A percentile compares a stretch with the other conserved stretches of the same genome.
These are phyloP conservation scores for Amyloporia xantha DNA, from an alignment of 768 basidiomycete species.

Conservation along the genomic window DNA sequence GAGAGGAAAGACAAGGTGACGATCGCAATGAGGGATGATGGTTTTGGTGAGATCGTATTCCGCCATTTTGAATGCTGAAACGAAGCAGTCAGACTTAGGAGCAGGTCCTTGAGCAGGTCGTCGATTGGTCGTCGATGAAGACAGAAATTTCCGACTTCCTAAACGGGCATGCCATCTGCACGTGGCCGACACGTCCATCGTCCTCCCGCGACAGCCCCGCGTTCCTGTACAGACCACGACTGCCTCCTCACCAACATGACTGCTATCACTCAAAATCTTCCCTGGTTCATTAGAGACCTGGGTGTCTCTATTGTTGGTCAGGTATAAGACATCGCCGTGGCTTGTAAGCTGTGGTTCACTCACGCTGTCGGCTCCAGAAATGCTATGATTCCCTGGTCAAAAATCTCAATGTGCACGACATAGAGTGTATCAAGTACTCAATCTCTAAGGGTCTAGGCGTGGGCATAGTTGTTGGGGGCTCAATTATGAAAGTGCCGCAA, in stretches of 20 bases:
- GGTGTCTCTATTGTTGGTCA: conserved; percentile 78
- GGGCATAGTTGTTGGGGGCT: conserved; percentile 87
- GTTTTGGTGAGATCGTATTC: conserved; percentile 89
- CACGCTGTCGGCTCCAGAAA: conserved; percentile 45
- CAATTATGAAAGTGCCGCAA: conserved; percentile 96
- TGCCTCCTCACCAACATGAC: conserved; percentile 41
- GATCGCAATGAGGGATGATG: conserved; percentile 87
- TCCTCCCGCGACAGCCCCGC: conserved; percentile 7
- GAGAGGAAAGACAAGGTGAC: conserved; percentile 90
- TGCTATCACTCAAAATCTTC: conserved; percentile 75
- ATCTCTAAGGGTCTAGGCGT: conserved; percentile 90
- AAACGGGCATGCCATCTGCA: conserved; percentile 8
- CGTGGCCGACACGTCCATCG: conserved; percentile 11
- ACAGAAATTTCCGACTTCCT: conserved; percentile 14
- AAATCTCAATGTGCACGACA: conserved; percentile 70
- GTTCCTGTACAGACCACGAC: too few species aligned
- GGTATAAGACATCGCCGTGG: too few species aligned
- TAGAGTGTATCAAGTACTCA: conserved; percentile 84
- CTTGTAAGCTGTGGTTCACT: too few species aligned
- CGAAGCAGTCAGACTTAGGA: neutral
- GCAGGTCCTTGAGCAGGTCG: neutral
- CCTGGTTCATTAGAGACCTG: conserved; percentile 76
- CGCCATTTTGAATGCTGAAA: conserved; percentile 49
- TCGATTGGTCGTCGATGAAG: neutral
- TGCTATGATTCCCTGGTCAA: conserved; percentile 89